Evolutionary conservation across 2,329 filamentous ascomycete species (phyloP).

Genomic region (Colletotrichum sp.): DNA sequence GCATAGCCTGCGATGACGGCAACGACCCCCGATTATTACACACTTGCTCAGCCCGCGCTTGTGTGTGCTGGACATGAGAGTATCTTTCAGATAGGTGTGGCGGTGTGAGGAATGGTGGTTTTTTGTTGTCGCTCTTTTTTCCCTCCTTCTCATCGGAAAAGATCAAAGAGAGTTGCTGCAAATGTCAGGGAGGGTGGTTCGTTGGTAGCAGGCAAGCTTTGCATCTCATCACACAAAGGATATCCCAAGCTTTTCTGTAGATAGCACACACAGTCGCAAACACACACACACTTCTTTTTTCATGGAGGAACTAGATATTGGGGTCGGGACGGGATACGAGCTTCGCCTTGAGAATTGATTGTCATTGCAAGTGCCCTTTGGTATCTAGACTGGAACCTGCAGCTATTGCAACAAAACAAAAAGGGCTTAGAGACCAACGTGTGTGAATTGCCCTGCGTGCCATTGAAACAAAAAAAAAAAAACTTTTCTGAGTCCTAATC

Average conservation of each 20-base stretch:
- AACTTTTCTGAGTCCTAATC: background rate
- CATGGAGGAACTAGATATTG: slow-evolving; percentile 11
- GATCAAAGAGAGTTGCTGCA: background rate
- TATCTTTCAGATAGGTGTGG: background rate
- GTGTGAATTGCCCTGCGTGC: background rate
- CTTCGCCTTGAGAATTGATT: slow-evolving; percentile 20
- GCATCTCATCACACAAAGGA: slow-evolving; percentile 27
- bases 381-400: slow-evolving; percentile 4
- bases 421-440: background rate
- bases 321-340: slow-evolving; percentile 1
- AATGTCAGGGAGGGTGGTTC: background rate
- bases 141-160: background rate
- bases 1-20: background rate
- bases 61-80: background rate
- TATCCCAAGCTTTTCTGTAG: slow-evolving; percentile 31
- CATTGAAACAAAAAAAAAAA: background rate
- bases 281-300: slow-evolving; percentile 6
- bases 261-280: slow-evolving; percentile 24
- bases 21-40: background rate
- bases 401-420: background rate
- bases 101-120: background rate
- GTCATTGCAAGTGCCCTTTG: slow-evolving; percentile 5
- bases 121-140: background rate
- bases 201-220: slow-evolving; percentile 19
- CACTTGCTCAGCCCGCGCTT: background rate